Base-by-base conservation (phyloP, 2,329 filamentous ascomycete species). In the Paecilomyces niveus region DNA sequence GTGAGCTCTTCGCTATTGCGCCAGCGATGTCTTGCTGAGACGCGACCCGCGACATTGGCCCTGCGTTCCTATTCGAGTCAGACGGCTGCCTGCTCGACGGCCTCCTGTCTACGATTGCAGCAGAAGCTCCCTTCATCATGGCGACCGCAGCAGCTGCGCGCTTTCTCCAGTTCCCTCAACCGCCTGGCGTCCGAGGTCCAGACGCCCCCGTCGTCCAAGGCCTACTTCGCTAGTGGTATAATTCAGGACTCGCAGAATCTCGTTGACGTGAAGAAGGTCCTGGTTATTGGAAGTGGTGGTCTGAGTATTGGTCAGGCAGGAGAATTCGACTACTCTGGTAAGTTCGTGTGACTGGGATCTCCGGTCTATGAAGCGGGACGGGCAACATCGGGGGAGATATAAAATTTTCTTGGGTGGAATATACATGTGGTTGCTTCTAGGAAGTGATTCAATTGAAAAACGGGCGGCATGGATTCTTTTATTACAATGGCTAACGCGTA, bases 251-350 rank as follows among this genome's bases (percentile, higher is more conserved):
- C 88, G 59, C 83, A 84, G 69, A 83, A 93, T 68, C 80, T 89
- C 57, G 88, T 97, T 55, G 85, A 96, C 73, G 92, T 97, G 64
- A 96, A 96, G 81, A 97, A 97, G 81, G 93, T 97, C 56, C 81
- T 97, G 62, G 92, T 97, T 67, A 96, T 97, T 80, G 93, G 93
- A 60, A 92, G 88, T 78, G 93, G 93, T 80, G 93, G 93, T 76
- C 83, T 97, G 67, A 91, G 90, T 74, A 97, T 97, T 84, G 93
- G 93, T 63, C 93, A 97, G 79, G 93, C 93, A 64, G 93, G 93
- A 80, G 93, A 97, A 80, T 97, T 97, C 70, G 93, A 97, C 79
- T 97, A 97, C 78, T 97, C 94, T 76, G 93, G 92, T 96, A 82
- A 65, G 87, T 82, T 63, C 64, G 22, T 54, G 56, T 32, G 15